These are phyloP conservation scores for Styphnolobium japonicum DNA, from an alignment of 306 rosid species.

Conservation along the genomic window DNA sequence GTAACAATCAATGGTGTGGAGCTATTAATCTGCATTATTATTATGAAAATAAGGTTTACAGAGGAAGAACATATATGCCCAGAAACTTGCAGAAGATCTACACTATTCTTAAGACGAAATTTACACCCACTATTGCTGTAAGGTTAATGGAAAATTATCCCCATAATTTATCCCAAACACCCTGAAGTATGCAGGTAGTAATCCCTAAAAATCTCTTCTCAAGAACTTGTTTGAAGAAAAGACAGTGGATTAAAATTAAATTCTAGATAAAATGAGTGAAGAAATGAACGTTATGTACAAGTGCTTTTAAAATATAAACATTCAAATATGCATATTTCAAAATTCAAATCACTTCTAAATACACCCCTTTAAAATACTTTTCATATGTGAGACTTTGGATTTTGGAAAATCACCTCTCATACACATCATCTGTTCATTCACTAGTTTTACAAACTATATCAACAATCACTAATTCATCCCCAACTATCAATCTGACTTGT, in stretches of 20 bases:
- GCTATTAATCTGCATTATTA: conserved; percentile 26
- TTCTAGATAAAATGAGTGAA: not conserved
- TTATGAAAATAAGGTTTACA: not conserved
- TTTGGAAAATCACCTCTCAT: not conserved
- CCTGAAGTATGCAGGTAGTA: not conserved
- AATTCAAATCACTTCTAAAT: not conserved
- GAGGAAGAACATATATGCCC: not conserved
- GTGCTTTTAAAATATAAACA: not conserved
- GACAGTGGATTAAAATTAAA: too few relatives aligned
- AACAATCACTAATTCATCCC: not conserved
- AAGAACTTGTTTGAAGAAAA: not conserved
- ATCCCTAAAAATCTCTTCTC: not conserved
- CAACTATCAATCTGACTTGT: not conserved
- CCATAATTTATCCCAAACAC: not conserved
- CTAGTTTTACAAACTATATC: not conserved
- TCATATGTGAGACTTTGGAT: not conserved
- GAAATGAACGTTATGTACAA: not conserved
- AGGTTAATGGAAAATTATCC: not conserved
- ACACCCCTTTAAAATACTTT: not conserved
- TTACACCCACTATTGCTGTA: not conserved
- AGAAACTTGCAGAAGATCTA: not conserved
- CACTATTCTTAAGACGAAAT: not conserved
- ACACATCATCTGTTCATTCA: not conserved
- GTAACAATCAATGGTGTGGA: conserved; percentile 42
- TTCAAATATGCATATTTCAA: not conserved